Evolutionary conservation across 2,329 filamentous ascomycete genomes (phyloP).

Genomic region (Colletotrichum noveboracense): DNA sequence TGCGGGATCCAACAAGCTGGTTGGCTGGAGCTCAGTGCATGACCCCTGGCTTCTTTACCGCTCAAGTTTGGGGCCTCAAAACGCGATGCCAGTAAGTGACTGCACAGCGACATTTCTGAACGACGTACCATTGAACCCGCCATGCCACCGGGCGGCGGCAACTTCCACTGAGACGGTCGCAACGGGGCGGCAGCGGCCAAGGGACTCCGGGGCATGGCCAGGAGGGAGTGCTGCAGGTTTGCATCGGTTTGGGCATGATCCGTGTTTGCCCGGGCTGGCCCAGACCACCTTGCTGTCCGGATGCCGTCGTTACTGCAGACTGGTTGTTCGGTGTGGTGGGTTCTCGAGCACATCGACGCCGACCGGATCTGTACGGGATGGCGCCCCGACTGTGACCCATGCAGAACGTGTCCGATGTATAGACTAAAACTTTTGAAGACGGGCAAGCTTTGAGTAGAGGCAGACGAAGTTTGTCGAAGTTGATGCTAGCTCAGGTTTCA

Average conservation of each 20-base stretch:
- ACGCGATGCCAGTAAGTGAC: background rate
- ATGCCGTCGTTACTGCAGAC: background rate
- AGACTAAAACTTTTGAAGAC: background rate
- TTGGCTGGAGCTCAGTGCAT: background rate
- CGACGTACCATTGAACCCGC: background rate
- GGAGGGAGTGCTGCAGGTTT: background rate
- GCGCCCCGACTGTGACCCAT: background rate
- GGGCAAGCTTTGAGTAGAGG: background rate
- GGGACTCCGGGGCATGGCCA: background rate
- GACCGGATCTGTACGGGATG: background rate
- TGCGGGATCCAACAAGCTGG: background rate
- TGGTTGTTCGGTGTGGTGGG: background rate
- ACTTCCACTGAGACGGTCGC: background rate
- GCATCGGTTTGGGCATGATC: constrained; percentile 9
- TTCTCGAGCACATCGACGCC: background rate
- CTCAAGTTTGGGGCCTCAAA: background rate
- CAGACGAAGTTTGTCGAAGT: background rate
- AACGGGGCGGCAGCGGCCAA: background rate
- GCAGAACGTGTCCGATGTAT: background rate
- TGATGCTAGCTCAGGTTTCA: constrained; percentile 3
- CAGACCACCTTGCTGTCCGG: background rate
- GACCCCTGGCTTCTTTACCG: background rate
- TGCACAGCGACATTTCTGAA: background rate
- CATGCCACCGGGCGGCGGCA: background rate
- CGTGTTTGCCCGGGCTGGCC: constrained; percentile 10